These are phyloP conservation scores for Verruconis gallopava DNA, from an alignment of 2,329 filamentous ascomycete genomes.

Conservation along the genomic window DNA sequence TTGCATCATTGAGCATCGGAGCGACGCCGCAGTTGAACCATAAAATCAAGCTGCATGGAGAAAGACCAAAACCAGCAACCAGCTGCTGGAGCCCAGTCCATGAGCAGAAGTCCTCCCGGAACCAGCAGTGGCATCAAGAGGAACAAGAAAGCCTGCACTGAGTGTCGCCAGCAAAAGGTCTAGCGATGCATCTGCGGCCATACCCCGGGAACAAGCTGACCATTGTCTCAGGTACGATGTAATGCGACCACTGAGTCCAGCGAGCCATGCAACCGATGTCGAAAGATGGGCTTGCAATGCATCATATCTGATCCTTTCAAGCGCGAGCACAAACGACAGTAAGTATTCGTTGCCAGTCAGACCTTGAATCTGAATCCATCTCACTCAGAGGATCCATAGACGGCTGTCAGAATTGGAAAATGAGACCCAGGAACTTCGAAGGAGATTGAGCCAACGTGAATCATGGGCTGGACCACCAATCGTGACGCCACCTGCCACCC, in stretches of 20 bases:
- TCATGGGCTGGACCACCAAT: constrained; percentile 17
- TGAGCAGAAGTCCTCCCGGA: not conserved
- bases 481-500: constrained; percentile 21
- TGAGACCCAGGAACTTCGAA: constrained; percentile 25
- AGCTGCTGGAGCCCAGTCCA: not conserved
- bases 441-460: constrained; percentile 16
- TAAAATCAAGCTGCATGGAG: no score
- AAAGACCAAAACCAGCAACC: no score
- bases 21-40: no score
- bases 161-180: constrained; percentile 33
- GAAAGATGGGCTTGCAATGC: constrained; percentile 24
- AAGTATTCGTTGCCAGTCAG: no score
- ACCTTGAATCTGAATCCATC: no score
- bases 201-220: no score
- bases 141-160: constrained; percentile 26
- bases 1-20: no score
- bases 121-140: constrained; percentile 9
- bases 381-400: no score
- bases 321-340: constrained; percentile 30
- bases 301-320: constrained; percentile 31
- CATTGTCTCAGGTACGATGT: constrained; percentile 15
- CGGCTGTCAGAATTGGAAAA: constrained; percentile 26
- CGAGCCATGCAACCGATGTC: constrained; percentile 26
- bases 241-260: constrained; percentile 25
- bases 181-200: not conserved